phyloP scores from a whole-genome alignment of 1,139 yeast species.

The Pichia sp. region DNA sequence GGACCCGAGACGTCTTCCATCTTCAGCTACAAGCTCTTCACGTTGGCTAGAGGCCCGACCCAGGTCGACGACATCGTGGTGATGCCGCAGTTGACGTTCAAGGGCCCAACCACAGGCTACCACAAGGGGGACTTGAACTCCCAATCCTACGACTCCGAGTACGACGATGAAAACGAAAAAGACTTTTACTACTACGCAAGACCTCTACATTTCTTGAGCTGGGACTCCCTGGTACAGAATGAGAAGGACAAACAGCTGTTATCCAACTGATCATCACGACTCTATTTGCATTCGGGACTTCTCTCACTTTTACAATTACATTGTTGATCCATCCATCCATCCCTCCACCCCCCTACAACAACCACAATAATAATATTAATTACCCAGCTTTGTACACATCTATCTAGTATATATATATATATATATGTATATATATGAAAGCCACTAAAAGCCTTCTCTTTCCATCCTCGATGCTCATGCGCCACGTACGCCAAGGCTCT shows the following conservation, averaged over 20 bases:
- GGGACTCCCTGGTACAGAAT: conserved; percentile 18
- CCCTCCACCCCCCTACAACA: background rate
- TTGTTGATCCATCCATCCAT: background rate
- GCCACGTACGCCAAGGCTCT: background rate
- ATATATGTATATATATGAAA: background rate
- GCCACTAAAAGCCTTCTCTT: background rate
- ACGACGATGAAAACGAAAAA: conserved; percentile 24
- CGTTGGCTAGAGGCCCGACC: conserved; percentile 63
- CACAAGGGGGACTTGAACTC: conserved; percentile 16
- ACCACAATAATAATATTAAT: background rate
- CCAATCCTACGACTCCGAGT: conserved; percentile 20
- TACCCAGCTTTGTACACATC: background rate
- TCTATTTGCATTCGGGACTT: background rate
- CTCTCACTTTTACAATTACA: background rate
- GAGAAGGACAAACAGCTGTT: background rate
- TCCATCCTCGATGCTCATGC: background rate
- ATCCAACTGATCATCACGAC: background rate
- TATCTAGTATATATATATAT: background rate
- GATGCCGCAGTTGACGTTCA: conserved; percentile 31
- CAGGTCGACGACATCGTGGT: conserved; percentile 76
- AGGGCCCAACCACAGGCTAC: conserved; percentile 18
- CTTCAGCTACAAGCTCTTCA: conserved; percentile 56
- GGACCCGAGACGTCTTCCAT: conserved; percentile 25
- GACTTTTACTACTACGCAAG: conserved; percentile 27
- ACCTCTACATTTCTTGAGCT: conserved; percentile 23